Evolutionary conservation across 768 basidiomycete genomes (phyloP).

Genomic region (Boletus insuetus): DNA sequence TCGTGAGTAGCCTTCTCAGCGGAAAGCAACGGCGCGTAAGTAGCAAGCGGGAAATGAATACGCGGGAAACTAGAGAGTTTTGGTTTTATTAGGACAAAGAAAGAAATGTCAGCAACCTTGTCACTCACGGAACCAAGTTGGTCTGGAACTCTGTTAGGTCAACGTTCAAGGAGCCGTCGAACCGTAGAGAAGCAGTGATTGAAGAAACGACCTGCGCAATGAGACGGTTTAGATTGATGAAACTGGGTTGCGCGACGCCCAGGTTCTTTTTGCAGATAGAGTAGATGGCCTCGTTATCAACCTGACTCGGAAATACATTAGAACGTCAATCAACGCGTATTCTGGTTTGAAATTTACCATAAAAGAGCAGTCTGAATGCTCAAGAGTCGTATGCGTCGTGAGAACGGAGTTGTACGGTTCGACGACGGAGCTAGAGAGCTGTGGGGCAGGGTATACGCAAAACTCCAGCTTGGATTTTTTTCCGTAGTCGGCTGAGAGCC

Average conservation of each 20-base stretch:
- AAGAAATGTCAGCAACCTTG: background rate
- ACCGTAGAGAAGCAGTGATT: conserved; percentile 94
- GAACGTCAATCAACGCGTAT: background rate
- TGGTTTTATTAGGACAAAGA: conserved; percentile 2
- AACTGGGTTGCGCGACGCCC: conserved; percentile 79
- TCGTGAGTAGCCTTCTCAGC: conserved; percentile 94
- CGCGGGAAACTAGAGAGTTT: conserved; percentile 74
- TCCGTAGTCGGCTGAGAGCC: conserved; percentile 96
- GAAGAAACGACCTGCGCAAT: conserved; percentile 99
- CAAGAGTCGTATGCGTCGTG: conserved; percentile 97
- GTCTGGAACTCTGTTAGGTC: conserved; percentile 99
- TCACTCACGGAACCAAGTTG: conserved; percentile 89
- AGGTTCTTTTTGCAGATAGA: conserved; percentile 99
- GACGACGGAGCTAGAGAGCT: conserved; percentile 92
- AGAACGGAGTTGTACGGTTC: conserved; percentile 99
- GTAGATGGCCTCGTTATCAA: conserved; percentile 99
- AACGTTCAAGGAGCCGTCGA: conserved; percentile 96
- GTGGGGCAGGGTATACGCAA: conserved; percentile 94
- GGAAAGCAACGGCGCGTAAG: conserved; percentile 94
- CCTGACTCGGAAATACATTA: conserved; percentile 41
- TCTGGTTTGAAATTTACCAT: conserved; percentile 56
- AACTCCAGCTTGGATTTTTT: conserved; percentile 99
- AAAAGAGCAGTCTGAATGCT: conserved; percentile 99
- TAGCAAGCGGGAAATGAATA: conserved; percentile 97
- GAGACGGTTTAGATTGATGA: conserved; percentile 91